These are phyloP conservation scores for Sphagnurus paluster DNA, from an alignment of 1,284 basidiomycete species.

Conservation along the genomic window DNA sequence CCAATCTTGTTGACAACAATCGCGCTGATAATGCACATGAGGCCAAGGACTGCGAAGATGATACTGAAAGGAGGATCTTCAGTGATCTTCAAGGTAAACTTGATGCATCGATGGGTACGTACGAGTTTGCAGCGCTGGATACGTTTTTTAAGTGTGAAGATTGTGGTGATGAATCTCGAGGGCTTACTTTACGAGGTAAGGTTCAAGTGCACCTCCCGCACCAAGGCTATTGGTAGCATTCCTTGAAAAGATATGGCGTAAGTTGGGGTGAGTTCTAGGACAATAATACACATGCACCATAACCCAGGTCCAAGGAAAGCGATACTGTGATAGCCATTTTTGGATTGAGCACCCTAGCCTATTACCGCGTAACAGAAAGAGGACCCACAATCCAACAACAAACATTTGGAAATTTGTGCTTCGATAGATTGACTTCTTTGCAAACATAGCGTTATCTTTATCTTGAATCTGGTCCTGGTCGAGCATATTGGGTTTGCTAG, in stretches of 20 bases:
- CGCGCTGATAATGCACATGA: slow-evolving; percentile 20
- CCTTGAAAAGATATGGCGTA: slow-evolving; percentile 5
- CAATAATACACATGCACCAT: slow-evolving; percentile 10
- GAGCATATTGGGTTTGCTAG: too few relatives aligned
- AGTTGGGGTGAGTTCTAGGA: neutral
- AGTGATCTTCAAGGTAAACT: neutral
- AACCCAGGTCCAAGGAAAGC: slow-evolving; percentile 19
- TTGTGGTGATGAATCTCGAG: neutral
- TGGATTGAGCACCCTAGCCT: too few relatives aligned
- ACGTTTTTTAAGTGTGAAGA: neutral
- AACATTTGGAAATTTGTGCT: too few relatives aligned
- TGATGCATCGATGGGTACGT: neutral
- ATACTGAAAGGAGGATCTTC: slow-evolving; percentile 11
- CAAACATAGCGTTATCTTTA: too few relatives aligned
- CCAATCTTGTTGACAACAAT: slow-evolving; percentile 20
- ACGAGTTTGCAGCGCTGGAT: slow-evolving; percentile 19
- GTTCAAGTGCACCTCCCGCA: slow-evolving; percentile 20
- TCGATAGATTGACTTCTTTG: too few relatives aligned
- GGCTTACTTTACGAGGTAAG: slow-evolving; percentile 21
- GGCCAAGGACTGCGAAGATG: slow-evolving; percentile 22
- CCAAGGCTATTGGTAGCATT: slow-evolving; percentile 22
- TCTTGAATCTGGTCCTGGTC: too few relatives aligned
- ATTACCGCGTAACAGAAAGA: too few relatives aligned
- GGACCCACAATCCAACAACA: too few relatives aligned
- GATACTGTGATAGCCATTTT: too few relatives aligned